Conservation (phyloP, 2,329 filamentous ascomycete genomes). For the Fusarium xylarioides region DNA sequence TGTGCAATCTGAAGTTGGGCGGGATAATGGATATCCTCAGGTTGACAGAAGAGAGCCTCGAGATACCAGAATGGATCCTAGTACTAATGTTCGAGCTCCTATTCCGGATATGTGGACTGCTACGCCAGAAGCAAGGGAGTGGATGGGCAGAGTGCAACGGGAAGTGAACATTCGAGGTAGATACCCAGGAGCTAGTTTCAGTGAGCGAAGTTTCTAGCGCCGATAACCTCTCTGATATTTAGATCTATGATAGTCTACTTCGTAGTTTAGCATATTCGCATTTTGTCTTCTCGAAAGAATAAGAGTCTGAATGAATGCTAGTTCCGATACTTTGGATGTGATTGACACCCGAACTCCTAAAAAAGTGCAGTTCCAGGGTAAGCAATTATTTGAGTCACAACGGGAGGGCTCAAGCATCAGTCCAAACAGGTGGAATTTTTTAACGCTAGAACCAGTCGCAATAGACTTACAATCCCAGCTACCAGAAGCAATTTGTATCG, state of each 20-base stretch:
- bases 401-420: too few species aligned
- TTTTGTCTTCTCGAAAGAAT: too few species aligned
- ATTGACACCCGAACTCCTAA: too few species aligned
- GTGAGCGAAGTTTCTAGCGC: too few species aligned
- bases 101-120: background rate
- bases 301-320: background rate
- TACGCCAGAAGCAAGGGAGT: background rate
- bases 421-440: fast-evolving
- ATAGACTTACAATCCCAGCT: fast-evolving
- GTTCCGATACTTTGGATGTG: background rate
- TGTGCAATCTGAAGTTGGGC: background rate
- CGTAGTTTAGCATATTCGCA: background rate
- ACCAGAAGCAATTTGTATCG: fast-evolving
- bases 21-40: background rate
- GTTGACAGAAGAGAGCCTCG: background rate
- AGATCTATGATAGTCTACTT: background rate
- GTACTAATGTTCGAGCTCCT: background rate
- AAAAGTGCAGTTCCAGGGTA: background rate
- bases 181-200: background rate
- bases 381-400: background rate
- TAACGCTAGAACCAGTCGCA: fast-evolving
- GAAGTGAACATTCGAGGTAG: background rate
- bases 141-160: background rate
- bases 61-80: background rate
- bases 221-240: too few species aligned